A percentile compares a stretch with the other conserved stretches of the same genome.
These are phyloP conservation scores for Yamadazyma olivae DNA, from an alignment of 805 yeast genomes.

Conservation along the genomic window DNA sequence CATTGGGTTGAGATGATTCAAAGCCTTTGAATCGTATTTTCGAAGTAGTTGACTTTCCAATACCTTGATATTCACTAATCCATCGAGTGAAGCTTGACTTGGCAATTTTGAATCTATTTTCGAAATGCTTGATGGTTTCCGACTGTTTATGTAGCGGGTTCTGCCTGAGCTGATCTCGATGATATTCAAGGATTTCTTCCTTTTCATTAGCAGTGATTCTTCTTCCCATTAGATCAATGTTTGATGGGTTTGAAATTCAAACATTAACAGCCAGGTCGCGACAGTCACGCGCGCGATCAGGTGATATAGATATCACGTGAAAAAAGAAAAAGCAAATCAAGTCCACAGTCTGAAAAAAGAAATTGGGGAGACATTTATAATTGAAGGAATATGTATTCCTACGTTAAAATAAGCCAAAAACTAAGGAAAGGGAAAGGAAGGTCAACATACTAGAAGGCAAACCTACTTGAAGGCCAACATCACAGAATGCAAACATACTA, in stretches of 20 bases:
- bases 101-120: constrained; percentile 11
- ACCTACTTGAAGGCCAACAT: too few species aligned
- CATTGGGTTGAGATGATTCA: neutral
- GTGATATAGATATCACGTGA: too few species aligned
- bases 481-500: too few species aligned
- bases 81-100: constrained; percentile 18
- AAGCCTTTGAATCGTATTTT: neutral
- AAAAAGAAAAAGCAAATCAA: too few species aligned
- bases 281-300: neutral
- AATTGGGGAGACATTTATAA: too few species aligned
- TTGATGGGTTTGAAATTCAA: too few species aligned
- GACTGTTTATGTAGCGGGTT: constrained; percentile 18
- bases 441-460: too few species aligned
- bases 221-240: constrained; percentile 7
- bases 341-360: too few species aligned
- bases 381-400: too few species aligned
- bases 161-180: constrained; percentile 14
- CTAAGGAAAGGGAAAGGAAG: too few species aligned
- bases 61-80: constrained; percentile 11
- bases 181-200: constrained; percentile 17
- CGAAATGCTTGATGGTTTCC: constrained; percentile 17
- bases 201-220: constrained; percentile 13
- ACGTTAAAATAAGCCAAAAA: too few species aligned
- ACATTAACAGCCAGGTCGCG: neutral
- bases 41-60: constrained; percentile 1